These are phyloP conservation scores for Circinella minor DNA, from an alignment of 371 early-diverging fungal species.

Conservation along the genomic window DNA sequence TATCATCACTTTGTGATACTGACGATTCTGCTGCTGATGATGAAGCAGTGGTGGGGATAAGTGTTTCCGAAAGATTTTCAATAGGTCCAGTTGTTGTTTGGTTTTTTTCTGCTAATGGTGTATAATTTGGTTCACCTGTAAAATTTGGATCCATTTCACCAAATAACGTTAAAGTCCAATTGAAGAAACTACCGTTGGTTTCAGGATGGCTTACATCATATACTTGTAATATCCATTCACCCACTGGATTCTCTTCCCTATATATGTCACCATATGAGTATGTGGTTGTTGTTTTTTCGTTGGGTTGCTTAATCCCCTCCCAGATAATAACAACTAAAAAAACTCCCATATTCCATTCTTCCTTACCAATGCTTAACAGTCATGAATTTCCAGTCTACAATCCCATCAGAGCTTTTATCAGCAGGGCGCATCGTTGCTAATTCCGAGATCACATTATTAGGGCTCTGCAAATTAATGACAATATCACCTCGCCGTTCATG, in stretches of 20 bases:
- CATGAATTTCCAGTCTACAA: constrained; percentile 95
- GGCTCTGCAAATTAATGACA: constrained; percentile 76
- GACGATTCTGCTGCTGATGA: constrained; percentile 9
- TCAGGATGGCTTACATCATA: constrained; percentile 55
- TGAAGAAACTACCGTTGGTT: constrained; percentile 49
- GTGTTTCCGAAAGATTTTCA: constrained; percentile 3
- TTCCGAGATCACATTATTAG: constrained; percentile 66
- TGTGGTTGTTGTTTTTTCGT: too few species aligned
- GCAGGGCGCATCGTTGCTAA: constrained; percentile 68
- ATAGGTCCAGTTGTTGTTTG: constrained; percentile 5
- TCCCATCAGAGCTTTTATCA: constrained; percentile 77
- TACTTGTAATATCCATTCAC: constrained; percentile 84
- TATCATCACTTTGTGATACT: background rate
- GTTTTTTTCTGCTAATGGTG: constrained; percentile 14
- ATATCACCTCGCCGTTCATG: constrained; percentile 87
- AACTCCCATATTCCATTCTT: too few species aligned
- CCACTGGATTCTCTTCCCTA: constrained; percentile 86
- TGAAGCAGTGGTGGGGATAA: background rate
- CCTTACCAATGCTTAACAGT: constrained; percentile 92
- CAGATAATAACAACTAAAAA: too few species aligned
- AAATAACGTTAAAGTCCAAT: constrained; percentile 73
- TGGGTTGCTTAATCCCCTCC: too few species aligned
- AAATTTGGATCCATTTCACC: constrained; percentile 59
- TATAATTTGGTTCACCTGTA: constrained; percentile 33
- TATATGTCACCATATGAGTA: background rate